phyloP scores from a whole-genome alignment of 306 rosid genomes.

The Elaeagnus macrophylla region DNA sequence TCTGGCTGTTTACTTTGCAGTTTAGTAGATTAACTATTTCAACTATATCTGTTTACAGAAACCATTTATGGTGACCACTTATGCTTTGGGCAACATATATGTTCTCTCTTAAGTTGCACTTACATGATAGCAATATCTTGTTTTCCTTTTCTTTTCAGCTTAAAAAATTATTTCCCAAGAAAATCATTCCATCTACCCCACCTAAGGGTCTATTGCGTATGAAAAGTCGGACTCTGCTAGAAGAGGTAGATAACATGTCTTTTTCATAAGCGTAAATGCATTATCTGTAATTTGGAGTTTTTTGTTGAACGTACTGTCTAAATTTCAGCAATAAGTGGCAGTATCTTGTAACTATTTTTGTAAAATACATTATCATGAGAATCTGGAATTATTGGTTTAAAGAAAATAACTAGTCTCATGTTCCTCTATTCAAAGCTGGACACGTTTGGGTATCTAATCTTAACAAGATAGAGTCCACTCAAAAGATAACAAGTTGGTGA shows the following conservation, averaged over 20 bases:
- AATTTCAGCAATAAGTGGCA: neutral
- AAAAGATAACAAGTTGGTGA: no score
- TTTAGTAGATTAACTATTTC: neutral
- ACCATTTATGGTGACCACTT: constrained; percentile 4
- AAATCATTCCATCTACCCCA: constrained; percentile 75
- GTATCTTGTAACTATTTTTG: neutral
- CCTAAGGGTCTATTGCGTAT: constrained; percentile 85
- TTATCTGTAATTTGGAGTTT: constrained; percentile 15
- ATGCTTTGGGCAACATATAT: neutral
- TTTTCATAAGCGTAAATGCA: constrained; percentile 13
- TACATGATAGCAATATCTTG: constrained; percentile 15
- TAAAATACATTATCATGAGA: no score
- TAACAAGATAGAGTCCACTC: no score
- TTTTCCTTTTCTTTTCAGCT: constrained; percentile 41
- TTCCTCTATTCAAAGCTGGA: no score
- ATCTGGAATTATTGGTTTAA: no score
- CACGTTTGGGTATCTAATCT: no score
- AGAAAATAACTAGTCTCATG: no score
- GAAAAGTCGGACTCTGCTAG: constrained; percentile 78
- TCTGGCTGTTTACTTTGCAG: constrained; percentile 11
- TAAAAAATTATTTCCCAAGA: constrained; percentile 72
- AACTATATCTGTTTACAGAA: constrained; percentile 8
- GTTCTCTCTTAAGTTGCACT: constrained; percentile 19
- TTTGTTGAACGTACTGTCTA: constrained; percentile 13
- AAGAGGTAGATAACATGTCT: constrained; percentile 62